Conservation (phyloP, 768 basidiomycete genomes). For the Suillus subluteus region DNA sequence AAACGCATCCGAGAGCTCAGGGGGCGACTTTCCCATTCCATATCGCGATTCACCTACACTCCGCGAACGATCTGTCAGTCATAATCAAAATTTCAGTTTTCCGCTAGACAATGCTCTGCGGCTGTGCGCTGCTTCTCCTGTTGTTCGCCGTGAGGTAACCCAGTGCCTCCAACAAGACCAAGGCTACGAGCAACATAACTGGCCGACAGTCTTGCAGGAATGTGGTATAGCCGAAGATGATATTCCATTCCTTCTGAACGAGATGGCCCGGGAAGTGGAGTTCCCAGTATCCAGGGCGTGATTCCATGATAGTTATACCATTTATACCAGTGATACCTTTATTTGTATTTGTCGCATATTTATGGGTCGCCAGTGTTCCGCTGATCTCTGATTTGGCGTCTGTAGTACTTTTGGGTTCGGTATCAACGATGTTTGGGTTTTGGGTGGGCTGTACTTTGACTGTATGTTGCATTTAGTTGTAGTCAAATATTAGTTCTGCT, state of each 20-base stretch:
- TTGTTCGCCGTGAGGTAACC: conserved; percentile 25
- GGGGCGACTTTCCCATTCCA: conserved; percentile 16
- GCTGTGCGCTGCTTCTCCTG: conserved; percentile 19
- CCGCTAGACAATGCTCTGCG: conserved; percentile 27
- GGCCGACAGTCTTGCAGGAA: conserved; percentile 28
- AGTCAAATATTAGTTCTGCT: neutral
- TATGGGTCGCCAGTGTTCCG: neutral
- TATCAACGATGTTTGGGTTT: neutral
- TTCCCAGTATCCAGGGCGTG: conserved; percentile 1
- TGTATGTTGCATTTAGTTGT: neutral
- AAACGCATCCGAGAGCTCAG: neutral
- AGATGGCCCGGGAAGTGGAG: conserved; percentile 31
- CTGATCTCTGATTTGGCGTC: neutral
- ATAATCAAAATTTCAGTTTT: neutral
- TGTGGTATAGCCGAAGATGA: conserved; percentile 23
- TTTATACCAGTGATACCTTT: neutral
- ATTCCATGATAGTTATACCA: neutral
- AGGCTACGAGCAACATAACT: conserved; percentile 33
- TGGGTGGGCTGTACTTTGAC: neutral
- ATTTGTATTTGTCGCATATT: neutral
- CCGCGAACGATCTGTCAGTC: neutral
- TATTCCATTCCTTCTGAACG: conserved; percentile 24
- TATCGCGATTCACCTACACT: conserved; percentile 14
- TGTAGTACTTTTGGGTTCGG: neutral
- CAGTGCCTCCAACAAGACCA: conserved; percentile 26